Evolutionary conservation across 306 rosid genomes (phyloP).

Genomic region (Glycine latifolia): DNA sequence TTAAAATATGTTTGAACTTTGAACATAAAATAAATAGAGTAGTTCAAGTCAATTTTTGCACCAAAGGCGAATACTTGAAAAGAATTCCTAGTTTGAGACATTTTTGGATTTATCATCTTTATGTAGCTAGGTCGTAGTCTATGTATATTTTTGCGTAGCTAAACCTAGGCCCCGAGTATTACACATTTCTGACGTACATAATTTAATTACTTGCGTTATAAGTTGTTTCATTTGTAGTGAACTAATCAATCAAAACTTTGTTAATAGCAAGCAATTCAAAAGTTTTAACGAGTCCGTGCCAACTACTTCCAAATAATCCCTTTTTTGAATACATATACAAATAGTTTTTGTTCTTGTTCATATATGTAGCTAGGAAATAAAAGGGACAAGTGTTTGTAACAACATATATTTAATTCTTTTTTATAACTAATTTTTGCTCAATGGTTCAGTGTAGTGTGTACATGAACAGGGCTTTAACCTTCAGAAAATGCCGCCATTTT

Average conservation of each 20-base stretch:
- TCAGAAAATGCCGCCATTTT: slow-evolving; percentile 25
- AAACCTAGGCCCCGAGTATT: neutral
- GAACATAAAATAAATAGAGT: slow-evolving; percentile 31
- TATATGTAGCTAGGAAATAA: neutral
- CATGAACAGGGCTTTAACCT: slow-evolving; percentile 29
- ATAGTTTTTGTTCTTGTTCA: neutral
- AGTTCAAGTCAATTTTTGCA: slow-evolving; percentile 47
- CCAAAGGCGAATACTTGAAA: neutral
- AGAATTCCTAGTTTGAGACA: neutral
- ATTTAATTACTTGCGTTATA: neutral
- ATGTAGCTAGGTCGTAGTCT: neutral
- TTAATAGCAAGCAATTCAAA: neutral
- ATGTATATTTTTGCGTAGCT: slow-evolving; percentile 13
- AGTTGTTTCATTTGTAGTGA: too few relatives aligned
- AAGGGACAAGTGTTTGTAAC: neutral
- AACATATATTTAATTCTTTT: too few relatives aligned
- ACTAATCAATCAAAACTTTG: neutral
- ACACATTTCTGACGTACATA: slow-evolving; percentile 5
- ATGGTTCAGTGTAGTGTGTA: slow-evolving; percentile 21
- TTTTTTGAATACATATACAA: neutral
- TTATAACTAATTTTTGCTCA: neutral
- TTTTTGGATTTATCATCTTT: neutral
- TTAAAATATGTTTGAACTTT: slow-evolving; percentile 43
- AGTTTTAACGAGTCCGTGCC: slow-evolving; percentile 13
- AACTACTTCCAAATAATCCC: neutral